Evolutionary conservation across 495 filamentous ascomycete genomes (phyloP), one percentile per base, ranked within the genome.

Genomic region (Jackrogersella multiformis): DNA sequence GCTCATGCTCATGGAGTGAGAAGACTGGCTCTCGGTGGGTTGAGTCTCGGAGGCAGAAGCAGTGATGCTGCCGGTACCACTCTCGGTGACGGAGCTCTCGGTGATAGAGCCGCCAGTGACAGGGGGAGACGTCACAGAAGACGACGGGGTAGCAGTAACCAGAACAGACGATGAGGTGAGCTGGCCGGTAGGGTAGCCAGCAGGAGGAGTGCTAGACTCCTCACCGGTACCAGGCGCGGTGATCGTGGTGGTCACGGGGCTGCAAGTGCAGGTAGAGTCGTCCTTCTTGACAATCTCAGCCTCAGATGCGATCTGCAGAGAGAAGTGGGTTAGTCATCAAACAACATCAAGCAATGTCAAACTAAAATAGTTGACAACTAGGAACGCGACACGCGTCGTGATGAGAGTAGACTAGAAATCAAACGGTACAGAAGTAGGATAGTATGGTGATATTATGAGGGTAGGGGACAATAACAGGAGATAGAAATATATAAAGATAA

Each of bases 181-280:
- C 6, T 7, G n/a, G 21, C 30, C 44, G 21, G 48, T 52, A 24
- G 64, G 49, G 9, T 28, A 49, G 30, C 64, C 61, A 16, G 6
- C 30, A 26, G 8, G 9, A 30, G 60, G 39, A 39, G 69, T 64
- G 49, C 61, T 59, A 8, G 48, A 45, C 61, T 69, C 56, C 59
- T 36, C 52, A 39, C 21, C 35, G 38, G 54, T 54, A 26, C 36
- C 68, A 35, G 69, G 30, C 8, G 58, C 57, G 0, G 72, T 73
- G 49, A 69, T 52, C 18, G 64, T 68, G 24, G 63, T 52, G 21
- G 61, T 65, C 6, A 61, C 49, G 20, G 38, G 20, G 30, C 28
- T 42, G 55, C 72, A 74, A 56, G 66, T 61, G 67, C 72, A 74
- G 45, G 48, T 42, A 45, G 52, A 30, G n/a, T 65, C 68, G 2